Conservation (phyloP, 352 stramenopile genomes). For the Globisporangium spiculum region DNA sequence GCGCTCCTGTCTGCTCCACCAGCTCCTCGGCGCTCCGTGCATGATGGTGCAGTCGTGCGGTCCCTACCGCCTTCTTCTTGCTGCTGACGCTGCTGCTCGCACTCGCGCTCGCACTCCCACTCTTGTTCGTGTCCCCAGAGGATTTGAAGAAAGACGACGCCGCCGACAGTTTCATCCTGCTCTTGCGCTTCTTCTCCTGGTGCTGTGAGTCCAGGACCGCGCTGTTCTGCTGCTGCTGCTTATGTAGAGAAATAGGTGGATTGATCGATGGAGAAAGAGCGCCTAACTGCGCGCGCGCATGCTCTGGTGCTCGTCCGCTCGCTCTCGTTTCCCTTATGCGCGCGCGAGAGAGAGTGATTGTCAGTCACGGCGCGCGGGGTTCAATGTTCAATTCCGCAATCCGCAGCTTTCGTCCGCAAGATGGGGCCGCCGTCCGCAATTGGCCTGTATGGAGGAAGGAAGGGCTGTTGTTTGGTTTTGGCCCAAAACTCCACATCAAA, state of each 20-base stretch:
- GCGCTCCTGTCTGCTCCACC: constrained; percentile 1
- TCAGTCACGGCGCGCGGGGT: not conserved
- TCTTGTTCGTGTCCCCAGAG: not conserved
- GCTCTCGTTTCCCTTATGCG: constrained; percentile 1
- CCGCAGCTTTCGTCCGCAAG: not conserved
- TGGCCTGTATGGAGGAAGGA: not conserved
- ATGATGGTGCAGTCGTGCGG: constrained; percentile 4
- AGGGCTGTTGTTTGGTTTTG: not conserved
- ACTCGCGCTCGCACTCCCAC: not conserved
- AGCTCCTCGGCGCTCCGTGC: constrained; percentile 2
- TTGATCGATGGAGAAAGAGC: not conserved
- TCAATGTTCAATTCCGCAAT: not conserved
- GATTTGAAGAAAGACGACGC: constrained; percentile 8
- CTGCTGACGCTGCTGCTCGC: not conserved
- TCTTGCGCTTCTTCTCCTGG: not conserved
- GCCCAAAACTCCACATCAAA: not conserved
- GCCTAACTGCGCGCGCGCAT: constrained; percentile 6
- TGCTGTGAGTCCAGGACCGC: not conserved
- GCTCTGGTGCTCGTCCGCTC: constrained; percentile 1
- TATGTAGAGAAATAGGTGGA: not conserved
- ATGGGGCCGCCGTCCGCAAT: constrained; percentile 5
- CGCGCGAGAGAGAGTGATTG: not conserved
- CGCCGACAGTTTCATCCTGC: constrained; percentile 8
- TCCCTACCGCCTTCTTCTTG: constrained; percentile 3
- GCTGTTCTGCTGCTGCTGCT: constrained; percentile 1